A percentile compares a stretch with the other conserved stretches of the same genome.
phyloP scores from a whole-genome alignment of 768 basidiomycete genomes.

The Calocera viscosa region DNA sequence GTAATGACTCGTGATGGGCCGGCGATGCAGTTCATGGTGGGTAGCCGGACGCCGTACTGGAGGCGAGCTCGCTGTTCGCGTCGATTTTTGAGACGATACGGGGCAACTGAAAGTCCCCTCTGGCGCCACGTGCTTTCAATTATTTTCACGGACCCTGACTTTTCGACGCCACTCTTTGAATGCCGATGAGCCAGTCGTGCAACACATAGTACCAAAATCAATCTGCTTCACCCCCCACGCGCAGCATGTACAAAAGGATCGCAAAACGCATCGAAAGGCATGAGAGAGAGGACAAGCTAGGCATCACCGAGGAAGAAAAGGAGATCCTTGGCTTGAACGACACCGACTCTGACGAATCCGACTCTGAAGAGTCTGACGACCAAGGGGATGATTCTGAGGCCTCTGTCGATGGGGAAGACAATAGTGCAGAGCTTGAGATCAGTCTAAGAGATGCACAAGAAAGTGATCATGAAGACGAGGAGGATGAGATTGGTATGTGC shows the following conservation, averaged over 20 bases:
- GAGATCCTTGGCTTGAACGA: conserved; percentile 55
- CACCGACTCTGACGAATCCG: conserved; percentile 60
- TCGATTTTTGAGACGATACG: too few relatives aligned
- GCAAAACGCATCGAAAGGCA: conserved; percentile 50
- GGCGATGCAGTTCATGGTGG: background rate
- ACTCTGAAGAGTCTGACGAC: conserved; percentile 33
- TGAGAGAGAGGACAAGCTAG: conserved; percentile 53
- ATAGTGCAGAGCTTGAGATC: conserved; percentile 16
- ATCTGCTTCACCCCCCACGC: too few relatives aligned
- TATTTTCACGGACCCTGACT: background rate
- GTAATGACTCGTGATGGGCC: background rate
- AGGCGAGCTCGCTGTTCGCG: too few relatives aligned
- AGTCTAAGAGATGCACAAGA: conserved; percentile 16
- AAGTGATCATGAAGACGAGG: conserved; percentile 13
- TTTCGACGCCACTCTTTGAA: background rate
- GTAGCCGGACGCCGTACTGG: background rate
- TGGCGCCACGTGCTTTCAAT: too few relatives aligned
- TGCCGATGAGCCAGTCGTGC: background rate
- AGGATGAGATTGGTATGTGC: conserved; percentile 1
- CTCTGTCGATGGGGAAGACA: background rate
- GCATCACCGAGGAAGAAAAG: conserved; percentile 50
- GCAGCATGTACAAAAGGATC: conserved; percentile 63
- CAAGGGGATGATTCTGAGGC: conserved; percentile 27
- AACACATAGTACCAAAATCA: too few relatives aligned
- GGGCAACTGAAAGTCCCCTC: too few relatives aligned